Base-by-base conservation (phyloP, 1,284 basidiomycete species). In the Irpex sp. region DNA sequence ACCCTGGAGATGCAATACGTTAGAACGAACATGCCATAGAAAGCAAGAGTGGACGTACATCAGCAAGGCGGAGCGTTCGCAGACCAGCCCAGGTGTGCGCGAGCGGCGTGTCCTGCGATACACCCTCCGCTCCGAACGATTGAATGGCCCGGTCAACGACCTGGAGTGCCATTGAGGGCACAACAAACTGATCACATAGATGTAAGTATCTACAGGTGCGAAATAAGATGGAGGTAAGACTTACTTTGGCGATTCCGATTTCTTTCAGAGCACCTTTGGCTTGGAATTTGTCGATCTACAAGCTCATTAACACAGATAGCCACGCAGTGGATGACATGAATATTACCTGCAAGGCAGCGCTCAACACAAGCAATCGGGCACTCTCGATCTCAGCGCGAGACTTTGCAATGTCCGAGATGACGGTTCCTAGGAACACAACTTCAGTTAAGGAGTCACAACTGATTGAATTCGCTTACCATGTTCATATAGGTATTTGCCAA, bases 221-320 rank as follows among this genome's bases (percentile, higher is more conserved):
- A 68, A 19, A 15, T 63, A 4, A 35, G 69, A 62, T 46, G 49
- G 37, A 35, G 15, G 53, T 31, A 53, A 61, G 62, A 70, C 78
- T 60, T 63, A 93, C 95, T 84, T 99, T 99, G 62, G 95, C 94
- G 68, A 98, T 94, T 49, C 94, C 96, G 71, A 99, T 99, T 76
- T 98, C 97, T 76, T 96, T 96, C 77, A 98, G 75, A 0, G 97
- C 97, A 49, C 93, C 95, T 76, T 98, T 99, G 2, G 97, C 94
- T 67, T 91, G 87, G 72, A 86, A 80, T 69, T 88, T 89, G 78
- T 98, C 96, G 65, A 98, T 96, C 90, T 94, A 66, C 8, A 33
- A 33, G 31, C 31, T 33, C 31, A 33, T 33, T 3, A 33, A 33
- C 5, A 33, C 31, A 33, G 3, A 33, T 6, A 33, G 31, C 31